Evolutionary conservation across 345 rosid species (phyloP).

Genomic region (Populus simonii): DNA sequence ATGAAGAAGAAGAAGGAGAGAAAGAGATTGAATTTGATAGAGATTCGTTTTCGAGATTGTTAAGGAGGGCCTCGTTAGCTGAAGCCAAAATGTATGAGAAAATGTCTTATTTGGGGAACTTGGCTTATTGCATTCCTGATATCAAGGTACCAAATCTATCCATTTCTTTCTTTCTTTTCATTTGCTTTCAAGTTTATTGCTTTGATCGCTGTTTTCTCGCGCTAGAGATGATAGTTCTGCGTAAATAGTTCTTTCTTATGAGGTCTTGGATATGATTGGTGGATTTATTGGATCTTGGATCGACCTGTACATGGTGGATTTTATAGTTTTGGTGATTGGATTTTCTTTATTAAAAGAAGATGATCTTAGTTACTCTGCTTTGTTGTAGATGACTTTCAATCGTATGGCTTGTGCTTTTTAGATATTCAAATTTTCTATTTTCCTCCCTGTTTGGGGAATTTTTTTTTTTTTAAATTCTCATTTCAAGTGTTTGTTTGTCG

Average conservation of each 20-base stretch:
- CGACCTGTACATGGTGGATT: neutral
- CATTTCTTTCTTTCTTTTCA: neutral
- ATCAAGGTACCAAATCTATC: slow-evolving; percentile 47
- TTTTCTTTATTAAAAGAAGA: no score
- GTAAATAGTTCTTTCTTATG: neutral
- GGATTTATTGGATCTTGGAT: slow-evolving; percentile 6
- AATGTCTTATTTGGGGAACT: slow-evolving; percentile 68
- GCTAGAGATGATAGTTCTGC: neutral
- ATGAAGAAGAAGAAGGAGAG: slow-evolving; percentile 1
- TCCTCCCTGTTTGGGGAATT: no score
- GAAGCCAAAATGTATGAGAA: slow-evolving; percentile 78
- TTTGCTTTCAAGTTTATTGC: neutral
- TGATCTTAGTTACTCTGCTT: no score
- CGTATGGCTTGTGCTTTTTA: neutral
- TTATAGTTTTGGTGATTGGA: neutral
- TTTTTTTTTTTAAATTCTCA: neutral
- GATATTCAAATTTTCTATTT: neutral
- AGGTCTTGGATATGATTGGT: neutral
- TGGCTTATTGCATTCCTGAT: slow-evolving; percentile 74
- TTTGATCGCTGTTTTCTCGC: neutral
- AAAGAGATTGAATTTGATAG: slow-evolving; percentile 49
- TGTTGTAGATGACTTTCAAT: neutral
- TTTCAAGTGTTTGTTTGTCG: neutral
- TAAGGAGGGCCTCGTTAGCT: slow-evolving; percentile 55
- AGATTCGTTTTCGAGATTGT: slow-evolving; percentile 66